phyloP scores from a whole-genome alignment of 139 green algal species.

The Tetraselmis chui region DNA sequence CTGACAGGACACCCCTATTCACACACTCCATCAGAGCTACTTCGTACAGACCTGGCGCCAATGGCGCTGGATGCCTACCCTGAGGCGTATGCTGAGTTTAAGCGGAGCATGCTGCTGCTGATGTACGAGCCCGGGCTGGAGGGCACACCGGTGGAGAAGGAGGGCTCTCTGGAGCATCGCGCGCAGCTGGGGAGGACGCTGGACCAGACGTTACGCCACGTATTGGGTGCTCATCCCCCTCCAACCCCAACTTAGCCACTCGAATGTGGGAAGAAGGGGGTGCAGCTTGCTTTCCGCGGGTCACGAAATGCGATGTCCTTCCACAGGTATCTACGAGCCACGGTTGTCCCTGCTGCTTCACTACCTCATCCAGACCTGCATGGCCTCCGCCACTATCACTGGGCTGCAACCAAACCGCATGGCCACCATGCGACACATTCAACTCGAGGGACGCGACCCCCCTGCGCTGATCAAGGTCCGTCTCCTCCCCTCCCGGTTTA shows the following conservation, averaged over 20 bases:
- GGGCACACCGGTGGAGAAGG: constrained; percentile 11
- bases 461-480: background rate
- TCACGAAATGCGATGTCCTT: background rate
- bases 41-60: constrained; percentile 44
- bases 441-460: background rate
- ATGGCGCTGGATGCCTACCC: constrained; percentile 59
- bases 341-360: constrained; percentile 39
- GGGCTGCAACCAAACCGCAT: too few species aligned
- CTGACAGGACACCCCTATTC: background rate
- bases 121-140: constrained; percentile 16
- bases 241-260: background rate
- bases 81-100: constrained; percentile 67
- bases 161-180: constrained; percentile 18
- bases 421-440: background rate
- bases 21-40: constrained; percentile 26
- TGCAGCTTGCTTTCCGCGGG: background rate
- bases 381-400: background rate
- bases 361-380: constrained; percentile 35
- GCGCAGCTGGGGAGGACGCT: constrained; percentile 16
- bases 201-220: constrained; percentile 19
- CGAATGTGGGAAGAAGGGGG: background rate
- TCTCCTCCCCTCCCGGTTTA: too few species aligned
- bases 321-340: constrained; percentile 31
- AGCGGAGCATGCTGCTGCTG: constrained; percentile 45
- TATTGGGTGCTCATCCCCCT: background rate